Percentiles rank a stretch among this genome's conserved stretches.
phyloP scores from a whole-genome alignment of 1,284 basidiomycete species.

The Cutaneotrichosporon sp. region DNA sequence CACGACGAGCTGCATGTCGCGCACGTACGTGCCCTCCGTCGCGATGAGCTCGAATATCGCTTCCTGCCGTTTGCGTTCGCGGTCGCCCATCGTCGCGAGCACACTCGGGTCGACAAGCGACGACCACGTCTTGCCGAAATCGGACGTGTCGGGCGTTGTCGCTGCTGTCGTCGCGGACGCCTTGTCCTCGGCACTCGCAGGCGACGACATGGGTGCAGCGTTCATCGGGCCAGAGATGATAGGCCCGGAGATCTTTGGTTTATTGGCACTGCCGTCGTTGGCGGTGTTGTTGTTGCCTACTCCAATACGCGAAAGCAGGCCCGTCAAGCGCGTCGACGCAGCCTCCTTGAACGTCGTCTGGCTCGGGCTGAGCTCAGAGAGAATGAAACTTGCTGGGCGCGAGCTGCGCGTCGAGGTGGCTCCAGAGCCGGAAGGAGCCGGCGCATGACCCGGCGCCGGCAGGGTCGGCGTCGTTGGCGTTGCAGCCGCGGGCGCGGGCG shows the following conservation, averaged over 20 bases:
- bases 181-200: background rate
- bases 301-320: conserved; percentile 26
- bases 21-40: conserved; percentile 80
- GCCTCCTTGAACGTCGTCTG: background rate
- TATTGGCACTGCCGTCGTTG: background rate
- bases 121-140: conserved; percentile 68
- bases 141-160: conserved; percentile 3
- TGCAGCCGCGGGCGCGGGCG: background rate
- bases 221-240: conserved; percentile 9
- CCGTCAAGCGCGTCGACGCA: conserved; percentile 15
- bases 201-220: background rate
- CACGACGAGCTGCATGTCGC: conserved; percentile 82
- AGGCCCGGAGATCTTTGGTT: background rate
- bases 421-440: background rate
- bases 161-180: background rate
- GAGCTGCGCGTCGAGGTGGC: too few relatives aligned
- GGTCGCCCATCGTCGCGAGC: conserved; percentile 65
- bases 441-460: background rate
- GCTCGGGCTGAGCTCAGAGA: background rate
- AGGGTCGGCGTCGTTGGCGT: background rate
- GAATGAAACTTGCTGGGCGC: background rate
- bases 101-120: conserved; percentile 78
- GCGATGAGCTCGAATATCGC: conserved; percentile 82
- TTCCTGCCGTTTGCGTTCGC: conserved; percentile 82
- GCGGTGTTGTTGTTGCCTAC: background rate